A percentile compares a stretch with the other conserved stretches of the same genome.
These are phyloP conservation scores for Sparassis latifolia DNA, from an alignment of 1,284 basidiomycete genomes.

Conservation along the genomic window DNA sequence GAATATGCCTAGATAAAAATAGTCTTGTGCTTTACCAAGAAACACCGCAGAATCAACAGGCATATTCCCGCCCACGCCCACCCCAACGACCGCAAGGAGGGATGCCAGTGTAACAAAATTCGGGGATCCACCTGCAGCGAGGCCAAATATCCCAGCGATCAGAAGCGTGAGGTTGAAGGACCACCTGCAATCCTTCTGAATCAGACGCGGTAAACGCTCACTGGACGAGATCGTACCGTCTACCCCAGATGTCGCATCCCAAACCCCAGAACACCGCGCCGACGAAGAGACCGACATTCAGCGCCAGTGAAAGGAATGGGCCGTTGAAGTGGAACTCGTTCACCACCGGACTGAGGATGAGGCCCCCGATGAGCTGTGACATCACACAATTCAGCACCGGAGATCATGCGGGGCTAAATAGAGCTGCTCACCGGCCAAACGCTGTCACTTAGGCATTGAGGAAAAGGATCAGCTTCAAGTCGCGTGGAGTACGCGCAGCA, in stretches of 20 bases:
- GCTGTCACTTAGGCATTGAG: constrained; percentile 30
- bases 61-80: constrained; percentile 49
- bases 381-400: background rate
- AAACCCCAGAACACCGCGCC: constrained; percentile 63
- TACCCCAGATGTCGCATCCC: constrained; percentile 62
- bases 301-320: constrained; percentile 52
- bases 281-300: constrained; percentile 56
- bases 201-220: constrained; percentile 10
- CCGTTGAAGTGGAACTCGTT: constrained; percentile 51
- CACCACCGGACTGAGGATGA: constrained; percentile 51
- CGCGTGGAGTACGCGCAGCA: background rate
- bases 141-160: constrained; percentile 51
- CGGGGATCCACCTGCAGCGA: constrained; percentile 38
- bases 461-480: constrained; percentile 1
- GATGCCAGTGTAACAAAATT: constrained; percentile 38
- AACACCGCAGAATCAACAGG: constrained; percentile 64
- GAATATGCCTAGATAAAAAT: background rate
- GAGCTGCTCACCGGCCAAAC: constrained; percentile 37
- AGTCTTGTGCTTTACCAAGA: constrained; percentile 33
- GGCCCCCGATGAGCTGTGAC: constrained; percentile 41
- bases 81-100: constrained; percentile 37
- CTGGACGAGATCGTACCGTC: constrained; percentile 23
- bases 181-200: constrained; percentile 29
- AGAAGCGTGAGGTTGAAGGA: constrained; percentile 62
- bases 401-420: background rate